phyloP scores from a whole-genome alignment of 495 filamentous ascomycete genomes.

The Usnea hakonensis region DNA sequence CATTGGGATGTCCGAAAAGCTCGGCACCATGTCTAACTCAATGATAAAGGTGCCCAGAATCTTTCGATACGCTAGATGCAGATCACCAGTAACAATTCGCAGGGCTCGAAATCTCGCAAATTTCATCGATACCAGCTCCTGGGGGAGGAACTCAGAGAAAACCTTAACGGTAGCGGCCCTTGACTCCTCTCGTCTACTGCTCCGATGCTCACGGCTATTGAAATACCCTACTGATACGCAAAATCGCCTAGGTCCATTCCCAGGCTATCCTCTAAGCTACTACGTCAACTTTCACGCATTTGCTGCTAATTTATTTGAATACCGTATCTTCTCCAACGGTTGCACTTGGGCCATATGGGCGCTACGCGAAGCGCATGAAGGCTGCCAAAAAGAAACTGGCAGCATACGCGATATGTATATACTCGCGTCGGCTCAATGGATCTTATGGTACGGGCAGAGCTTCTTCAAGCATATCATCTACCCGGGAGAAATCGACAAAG shows the following conservation, averaged over 20 bases:
- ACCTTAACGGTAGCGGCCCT: no score
- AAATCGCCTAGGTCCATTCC: background rate
- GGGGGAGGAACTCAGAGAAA: no score
- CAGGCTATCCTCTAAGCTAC: background rate
- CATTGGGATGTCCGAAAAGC: no score
- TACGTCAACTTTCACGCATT: background rate
- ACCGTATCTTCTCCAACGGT: background rate
- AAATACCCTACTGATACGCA: background rate
- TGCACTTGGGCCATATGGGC: constrained; percentile 1
- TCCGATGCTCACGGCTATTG: background rate
- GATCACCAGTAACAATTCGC: no score
- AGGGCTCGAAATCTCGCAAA: no score
- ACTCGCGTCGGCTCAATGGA: background rate
- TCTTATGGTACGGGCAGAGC: constrained; percentile 2
- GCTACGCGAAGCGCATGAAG: background rate
- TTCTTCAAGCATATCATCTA: constrained; percentile 8
- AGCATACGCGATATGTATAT: background rate
- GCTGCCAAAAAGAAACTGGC: background rate
- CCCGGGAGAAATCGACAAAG: background rate
- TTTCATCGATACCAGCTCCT: no score
- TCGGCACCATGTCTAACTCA: background rate
- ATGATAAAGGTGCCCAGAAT: background rate
- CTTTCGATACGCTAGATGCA: no score
- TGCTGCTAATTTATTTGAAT: constrained; percentile 1
- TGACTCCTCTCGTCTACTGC: background rate